Conservation (phyloP, 345 rosid species). For the Toxicodendron radicans region DNA sequence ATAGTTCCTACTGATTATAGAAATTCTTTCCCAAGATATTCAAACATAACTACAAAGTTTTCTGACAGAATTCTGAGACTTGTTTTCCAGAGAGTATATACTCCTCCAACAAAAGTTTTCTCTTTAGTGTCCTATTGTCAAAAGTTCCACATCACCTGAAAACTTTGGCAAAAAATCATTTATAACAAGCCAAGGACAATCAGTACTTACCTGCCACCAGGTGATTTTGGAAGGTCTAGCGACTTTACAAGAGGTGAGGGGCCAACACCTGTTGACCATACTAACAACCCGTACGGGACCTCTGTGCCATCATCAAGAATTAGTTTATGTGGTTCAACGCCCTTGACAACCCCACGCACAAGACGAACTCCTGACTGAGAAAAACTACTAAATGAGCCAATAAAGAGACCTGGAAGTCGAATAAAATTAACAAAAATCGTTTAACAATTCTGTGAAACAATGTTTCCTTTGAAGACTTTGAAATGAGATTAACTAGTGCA, state of each 20-base stretch:
- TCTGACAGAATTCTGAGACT: background rate
- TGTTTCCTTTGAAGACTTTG: background rate
- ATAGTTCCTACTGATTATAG: background rate
- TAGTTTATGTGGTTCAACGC: conserved; percentile 70
- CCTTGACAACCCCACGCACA: conserved; percentile 87
- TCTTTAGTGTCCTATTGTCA: background rate
- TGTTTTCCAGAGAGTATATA: background rate
- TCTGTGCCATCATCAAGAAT: conserved; percentile 79
- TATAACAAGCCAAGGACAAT: background rate
- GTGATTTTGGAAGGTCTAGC: conserved; percentile 78
- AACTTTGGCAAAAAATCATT: background rate
- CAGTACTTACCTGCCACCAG: conserved; percentile 77
- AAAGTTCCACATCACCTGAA: background rate
- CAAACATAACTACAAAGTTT: background rate
- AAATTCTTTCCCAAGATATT: background rate
- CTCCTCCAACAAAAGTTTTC: background rate
- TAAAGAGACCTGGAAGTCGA: background rate
- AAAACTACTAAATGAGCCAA: conserved; percentile 20
- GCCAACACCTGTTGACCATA: conserved; percentile 97
- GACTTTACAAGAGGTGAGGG: conserved; percentile 74
- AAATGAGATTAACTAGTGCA: background rate
- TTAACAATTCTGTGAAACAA: background rate
- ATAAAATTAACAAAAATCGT: conserved; percentile 1
- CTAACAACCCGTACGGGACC: conserved; percentile 87
- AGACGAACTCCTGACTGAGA: conserved; percentile 88